Evolutionary conservation across 768 basidiomycete species (phyloP).

Genomic region (Coprinellus micaceus): DNA sequence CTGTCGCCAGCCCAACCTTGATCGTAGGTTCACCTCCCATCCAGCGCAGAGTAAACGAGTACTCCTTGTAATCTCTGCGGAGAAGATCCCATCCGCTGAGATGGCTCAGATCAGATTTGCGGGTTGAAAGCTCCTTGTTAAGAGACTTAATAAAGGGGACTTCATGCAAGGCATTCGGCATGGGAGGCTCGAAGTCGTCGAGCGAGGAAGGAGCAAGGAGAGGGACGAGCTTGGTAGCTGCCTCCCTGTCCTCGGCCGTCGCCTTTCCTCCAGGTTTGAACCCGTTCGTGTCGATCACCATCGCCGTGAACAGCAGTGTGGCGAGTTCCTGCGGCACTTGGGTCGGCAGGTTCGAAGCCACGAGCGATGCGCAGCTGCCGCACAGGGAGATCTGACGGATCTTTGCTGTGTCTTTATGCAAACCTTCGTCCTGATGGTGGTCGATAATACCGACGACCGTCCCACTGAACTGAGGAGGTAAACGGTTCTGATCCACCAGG

Average conservation of each 20-base stretch:
- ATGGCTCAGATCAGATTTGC: conserved; percentile 67
- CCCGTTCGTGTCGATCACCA: conserved; percentile 85
- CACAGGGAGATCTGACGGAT: conserved; percentile 65
- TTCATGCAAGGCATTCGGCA: conserved; percentile 25
- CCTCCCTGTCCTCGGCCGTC: conserved; percentile 54
- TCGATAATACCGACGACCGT: conserved; percentile 81
- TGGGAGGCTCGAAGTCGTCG: conserved; percentile 15
- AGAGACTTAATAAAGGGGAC: conserved; percentile 47
- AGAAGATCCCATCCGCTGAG: conserved; percentile 75
- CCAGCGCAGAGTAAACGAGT: conserved; percentile 48
- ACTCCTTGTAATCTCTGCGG: conserved; percentile 95
- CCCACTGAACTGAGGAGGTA: conserved; percentile 44
- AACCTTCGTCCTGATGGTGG: conserved; percentile 85
- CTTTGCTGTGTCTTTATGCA: conserved; percentile 54
- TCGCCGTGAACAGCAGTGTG: conserved; percentile 72
- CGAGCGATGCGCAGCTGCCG: conserved; percentile 77
- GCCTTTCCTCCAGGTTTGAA: conserved; percentile 80
- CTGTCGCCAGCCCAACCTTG: conserved; percentile 75
- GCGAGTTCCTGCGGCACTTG: conserved; percentile 62
- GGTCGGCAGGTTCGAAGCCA: conserved; percentile 32
- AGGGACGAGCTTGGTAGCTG: conserved; percentile 63
- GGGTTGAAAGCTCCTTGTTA: conserved; percentile 40
- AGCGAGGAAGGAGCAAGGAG: conserved; percentile 41
- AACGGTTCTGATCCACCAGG: conserved; percentile 88
- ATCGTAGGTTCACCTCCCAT: conserved; percentile 34